These are phyloP conservation scores for Tanacetum coccineum DNA, from an alignment of 129 eudicot genomes.

Conservation along the genomic window DNA sequence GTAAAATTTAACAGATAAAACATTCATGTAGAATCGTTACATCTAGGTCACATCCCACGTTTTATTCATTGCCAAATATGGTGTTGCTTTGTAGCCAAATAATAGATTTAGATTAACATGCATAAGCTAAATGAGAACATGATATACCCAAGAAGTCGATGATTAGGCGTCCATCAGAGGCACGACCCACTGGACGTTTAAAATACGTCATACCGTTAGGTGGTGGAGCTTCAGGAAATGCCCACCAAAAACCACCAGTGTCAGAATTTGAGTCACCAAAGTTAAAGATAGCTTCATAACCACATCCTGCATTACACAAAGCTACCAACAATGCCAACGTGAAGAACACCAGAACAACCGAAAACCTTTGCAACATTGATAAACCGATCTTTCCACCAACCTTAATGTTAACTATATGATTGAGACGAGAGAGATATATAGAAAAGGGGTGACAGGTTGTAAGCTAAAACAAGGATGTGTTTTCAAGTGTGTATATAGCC, in stretches of 20 bases:
- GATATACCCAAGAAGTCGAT: conserved; percentile 72
- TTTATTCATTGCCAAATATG: too few species aligned
- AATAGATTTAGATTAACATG: not conserved
- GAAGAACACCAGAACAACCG: conserved; percentile 29
- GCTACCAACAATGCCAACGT: conserved; percentile 23
- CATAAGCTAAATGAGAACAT: not conserved
- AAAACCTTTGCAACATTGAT: conserved; percentile 5
- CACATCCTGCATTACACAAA: conserved; percentile 47
- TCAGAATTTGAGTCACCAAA: conserved; percentile 94
- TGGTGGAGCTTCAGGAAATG: conserved; percentile 56
- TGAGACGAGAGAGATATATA: conserved; percentile 9
- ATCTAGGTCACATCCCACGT: too few species aligned
- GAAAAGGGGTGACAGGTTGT: conserved; percentile 4
- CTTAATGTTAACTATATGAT: not conserved
- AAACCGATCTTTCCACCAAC: not conserved
- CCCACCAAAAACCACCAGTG: conserved; percentile 94
- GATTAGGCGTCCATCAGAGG: conserved; percentile 74
- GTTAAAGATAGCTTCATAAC: conserved; percentile 72
- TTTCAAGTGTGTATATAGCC: not conserved
- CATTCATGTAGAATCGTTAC: too few species aligned
- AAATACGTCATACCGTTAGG: conserved; percentile 93
- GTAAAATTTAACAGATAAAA: not conserved
- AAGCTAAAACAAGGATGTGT: not conserved
- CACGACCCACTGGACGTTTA: conserved; percentile 76
- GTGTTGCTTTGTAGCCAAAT: not conserved